These are phyloP conservation scores for Phyllachora maydis DNA, from an alignment of 2,329 filamentous ascomycete species.

Conservation along the genomic window DNA sequence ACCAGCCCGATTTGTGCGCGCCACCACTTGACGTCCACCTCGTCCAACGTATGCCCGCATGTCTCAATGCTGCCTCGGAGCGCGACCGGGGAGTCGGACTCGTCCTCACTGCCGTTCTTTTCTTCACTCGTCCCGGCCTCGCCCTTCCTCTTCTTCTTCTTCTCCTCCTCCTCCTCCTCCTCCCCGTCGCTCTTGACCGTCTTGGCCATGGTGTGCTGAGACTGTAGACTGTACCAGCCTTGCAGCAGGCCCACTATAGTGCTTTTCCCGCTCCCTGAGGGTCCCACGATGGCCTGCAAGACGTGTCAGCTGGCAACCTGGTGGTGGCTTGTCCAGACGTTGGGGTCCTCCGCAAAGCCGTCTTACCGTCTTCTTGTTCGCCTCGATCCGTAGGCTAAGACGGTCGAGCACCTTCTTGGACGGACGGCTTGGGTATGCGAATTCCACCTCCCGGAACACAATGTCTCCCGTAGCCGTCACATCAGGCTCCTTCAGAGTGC, in stretches of 20 bases:
- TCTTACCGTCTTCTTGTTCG: constrained; percentile 47
- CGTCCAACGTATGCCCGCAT: constrained; percentile 28
- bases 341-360: too few relatives aligned
- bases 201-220: constrained; percentile 28
- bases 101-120: constrained; percentile 10
- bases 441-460: constrained; percentile 41
- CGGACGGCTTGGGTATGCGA: constrained; percentile 49
- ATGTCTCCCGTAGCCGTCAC: constrained; percentile 31
- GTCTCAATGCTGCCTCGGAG: constrained; percentile 31
- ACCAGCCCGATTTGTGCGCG: constrained; percentile 22
- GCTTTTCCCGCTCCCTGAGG: constrained; percentile 54
- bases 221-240: constrained; percentile 45
- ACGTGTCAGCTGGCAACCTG: too few relatives aligned
- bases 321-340: too few relatives aligned
- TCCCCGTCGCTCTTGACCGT: too few relatives aligned
- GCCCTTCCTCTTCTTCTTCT: constrained; percentile 14
- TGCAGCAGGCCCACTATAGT: constrained; percentile 54
- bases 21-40: constrained; percentile 42
- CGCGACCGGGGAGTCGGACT: constrained; percentile 17
- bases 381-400: constrained; percentile 34
- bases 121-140: constrained; percentile 8
- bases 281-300: constrained; percentile 58
- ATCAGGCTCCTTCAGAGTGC: constrained; percentile 23
- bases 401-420: constrained; percentile 41
- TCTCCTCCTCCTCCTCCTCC: constrained; percentile 26